Evolutionary conservation across 371 early-diverging fungal genomes (phyloP).

Genomic region (Umbelopsis sp.): DNA sequence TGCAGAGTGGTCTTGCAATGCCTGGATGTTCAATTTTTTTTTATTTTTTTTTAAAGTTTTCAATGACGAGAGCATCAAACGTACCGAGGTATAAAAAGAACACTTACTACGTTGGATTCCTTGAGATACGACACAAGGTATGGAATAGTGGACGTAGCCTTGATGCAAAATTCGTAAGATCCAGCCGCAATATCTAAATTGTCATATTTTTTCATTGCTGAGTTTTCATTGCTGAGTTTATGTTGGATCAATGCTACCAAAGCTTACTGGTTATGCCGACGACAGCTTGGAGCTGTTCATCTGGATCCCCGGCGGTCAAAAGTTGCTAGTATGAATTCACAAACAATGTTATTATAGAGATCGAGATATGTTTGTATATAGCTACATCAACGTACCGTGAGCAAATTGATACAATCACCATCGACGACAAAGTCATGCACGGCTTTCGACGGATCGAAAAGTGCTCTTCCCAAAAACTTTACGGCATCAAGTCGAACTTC

Average conservation of each 20-base stretch:
- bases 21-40: slow-evolving; percentile 15
- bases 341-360: background rate
- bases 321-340: slow-evolving; percentile 23
- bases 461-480: slow-evolving; percentile 45
- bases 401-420: slow-evolving; percentile 49
- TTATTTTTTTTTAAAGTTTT: too few species aligned
- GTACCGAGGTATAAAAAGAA: too few species aligned
- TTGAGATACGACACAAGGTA: slow-evolving; percentile 59
- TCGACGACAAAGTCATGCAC: slow-evolving; percentile 48
- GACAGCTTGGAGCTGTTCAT: slow-evolving; percentile 66
- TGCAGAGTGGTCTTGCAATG: slow-evolving; percentile 74
- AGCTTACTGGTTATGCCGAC: slow-evolving; percentile 70
- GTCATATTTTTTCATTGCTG: background rate
- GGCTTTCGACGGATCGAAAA: slow-evolving; percentile 53
- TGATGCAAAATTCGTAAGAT: slow-evolving; percentile 59
- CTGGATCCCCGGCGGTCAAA: slow-evolving; percentile 48
- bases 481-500: slow-evolving; percentile 41
- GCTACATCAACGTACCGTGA: slow-evolving; percentile 36
- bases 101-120: slow-evolving; percentile 53
- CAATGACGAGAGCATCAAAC: too few species aligned
- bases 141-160: slow-evolving; percentile 60
- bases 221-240: slow-evolving; percentile 14
- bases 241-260: background rate
- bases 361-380: background rate
- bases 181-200: slow-evolving; percentile 67